Evolutionary conservation across 768 basidiomycete species (phyloP).

Genomic region (Mycena vitilis): DNA sequence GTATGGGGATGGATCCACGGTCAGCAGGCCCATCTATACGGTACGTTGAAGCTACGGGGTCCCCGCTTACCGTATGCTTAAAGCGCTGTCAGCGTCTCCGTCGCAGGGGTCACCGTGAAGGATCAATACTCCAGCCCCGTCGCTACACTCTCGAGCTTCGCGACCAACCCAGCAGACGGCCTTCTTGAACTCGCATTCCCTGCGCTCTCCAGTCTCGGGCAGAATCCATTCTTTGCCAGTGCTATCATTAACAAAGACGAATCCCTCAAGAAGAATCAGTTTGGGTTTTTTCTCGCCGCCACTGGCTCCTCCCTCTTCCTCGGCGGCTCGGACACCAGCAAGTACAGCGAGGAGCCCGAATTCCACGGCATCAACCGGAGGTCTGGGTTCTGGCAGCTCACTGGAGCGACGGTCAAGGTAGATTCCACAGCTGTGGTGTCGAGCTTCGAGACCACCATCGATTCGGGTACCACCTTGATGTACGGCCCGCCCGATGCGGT

Average conservation of each 20-base stretch:
- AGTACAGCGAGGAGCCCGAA: slow-evolving; percentile 57
- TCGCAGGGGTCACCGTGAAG: neutral
- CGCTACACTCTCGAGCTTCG: slow-evolving; percentile 43
- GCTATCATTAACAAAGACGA: slow-evolving; percentile 46
- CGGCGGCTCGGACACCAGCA: slow-evolving; percentile 57
- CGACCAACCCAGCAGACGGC: slow-evolving; percentile 19
- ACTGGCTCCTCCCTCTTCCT: slow-evolving; percentile 60
- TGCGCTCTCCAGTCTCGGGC: slow-evolving; percentile 43
- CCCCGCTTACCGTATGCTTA: too few species aligned
- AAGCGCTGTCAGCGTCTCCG: too few species aligned
- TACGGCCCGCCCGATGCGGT: slow-evolving; percentile 39
- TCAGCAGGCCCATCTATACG: too few species aligned
- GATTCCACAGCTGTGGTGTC: slow-evolving; percentile 13
- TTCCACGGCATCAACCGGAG: slow-evolving; percentile 40
- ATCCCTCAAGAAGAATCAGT: slow-evolving; percentile 42
- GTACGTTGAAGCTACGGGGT: too few species aligned
- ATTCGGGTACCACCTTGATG: slow-evolving; percentile 52
- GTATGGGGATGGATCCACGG: too few species aligned
- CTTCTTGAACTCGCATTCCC: slow-evolving; percentile 51
- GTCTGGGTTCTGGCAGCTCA: slow-evolving; percentile 44
- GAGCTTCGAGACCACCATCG: slow-evolving; percentile 43
- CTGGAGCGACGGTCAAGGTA: slow-evolving; percentile 31
- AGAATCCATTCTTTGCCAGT: slow-evolving; percentile 53
- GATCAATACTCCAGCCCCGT: slow-evolving; percentile 47
- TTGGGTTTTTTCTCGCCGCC: slow-evolving; percentile 57